Base-by-base conservation (phyloP, 257 asterid species). In the Prunella vulgaris region DNA sequence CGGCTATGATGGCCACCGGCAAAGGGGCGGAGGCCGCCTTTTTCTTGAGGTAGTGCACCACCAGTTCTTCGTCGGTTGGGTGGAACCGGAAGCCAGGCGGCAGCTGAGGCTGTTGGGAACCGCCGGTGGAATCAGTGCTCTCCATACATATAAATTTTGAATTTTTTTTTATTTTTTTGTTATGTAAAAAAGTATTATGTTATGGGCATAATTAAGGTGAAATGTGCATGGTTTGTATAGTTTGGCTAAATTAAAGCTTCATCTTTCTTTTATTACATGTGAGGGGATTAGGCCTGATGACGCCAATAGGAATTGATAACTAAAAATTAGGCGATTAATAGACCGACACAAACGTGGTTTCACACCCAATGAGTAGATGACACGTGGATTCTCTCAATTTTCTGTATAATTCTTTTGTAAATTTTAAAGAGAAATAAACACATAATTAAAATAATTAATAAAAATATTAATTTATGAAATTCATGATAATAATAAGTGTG, bases 31-130 rank as follows among this genome's bases (percentile, higher is more conserved):
- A 44, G 44, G 80, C 85, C 1, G 81, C 79, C 80, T 83, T 85
- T 37, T 81, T 87, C 78, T 85, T 81, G 27, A 87, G 87, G 79
- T 87, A 87, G 78, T 83, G 86, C 25, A 87, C 86, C 22, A 87
- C 84, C 20, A 84, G 82, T 37, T 87, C 93, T 72, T 87, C 90
- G 54, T 86, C 88, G 12, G 90, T 86, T 8, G 93, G 93, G 58
- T 83, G 93, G 82, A 87, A 85, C 0, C 91, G 84, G 64, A 86
- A 84, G 0, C 93, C 90, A 53, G 90, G 93, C 15, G 85, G 88
- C 10, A 87, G 86, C 60, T 80, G 85, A 18, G 92, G 87, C 70
- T 86, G 89, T 58, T 66, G 83, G 0, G 84, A 69, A 0, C 79
- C 79, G 3, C 71, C 71, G 7, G 93, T 82, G 5, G 85, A 78